A percentile compares a stretch with the other conserved stretches of the same genome.
These are phyloP conservation scores for Geum urbanum DNA, from an alignment of 306 rosid genomes.

Conservation along the genomic window DNA sequence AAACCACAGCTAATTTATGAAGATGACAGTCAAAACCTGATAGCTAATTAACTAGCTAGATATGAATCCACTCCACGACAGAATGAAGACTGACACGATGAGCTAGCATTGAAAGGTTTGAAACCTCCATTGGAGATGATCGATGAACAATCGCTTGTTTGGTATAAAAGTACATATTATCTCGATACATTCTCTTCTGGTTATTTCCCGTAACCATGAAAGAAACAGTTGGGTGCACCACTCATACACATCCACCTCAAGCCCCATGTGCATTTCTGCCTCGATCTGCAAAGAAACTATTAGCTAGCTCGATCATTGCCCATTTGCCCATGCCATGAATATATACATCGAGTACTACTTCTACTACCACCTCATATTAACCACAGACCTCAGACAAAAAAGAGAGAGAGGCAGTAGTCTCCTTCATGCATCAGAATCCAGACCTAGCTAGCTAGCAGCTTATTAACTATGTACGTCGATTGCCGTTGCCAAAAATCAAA, in stretches of 20 bases:
- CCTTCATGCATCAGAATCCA: background rate
- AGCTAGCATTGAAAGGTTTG: background rate
- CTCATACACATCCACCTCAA: background rate
- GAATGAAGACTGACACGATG: too few relatives aligned
- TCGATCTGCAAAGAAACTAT: background rate
- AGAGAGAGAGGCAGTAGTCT: background rate
- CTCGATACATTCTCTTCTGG: conserved; percentile 13
- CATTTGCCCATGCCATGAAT: too few relatives aligned
- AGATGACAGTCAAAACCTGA: conserved; percentile 4
- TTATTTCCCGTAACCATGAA: background rate
- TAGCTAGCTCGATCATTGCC: too few relatives aligned
- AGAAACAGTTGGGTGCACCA: background rate
- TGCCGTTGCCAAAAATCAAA: background rate
- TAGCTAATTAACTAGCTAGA: too few relatives aligned
- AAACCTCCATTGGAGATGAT: background rate
- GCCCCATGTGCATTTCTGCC: conserved; percentile 13
- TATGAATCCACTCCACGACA: too few relatives aligned
- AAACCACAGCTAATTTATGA: background rate
- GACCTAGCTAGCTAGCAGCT: background rate
- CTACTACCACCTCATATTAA: background rate
- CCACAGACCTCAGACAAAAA: background rate
- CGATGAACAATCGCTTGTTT: background rate
- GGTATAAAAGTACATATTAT: background rate
- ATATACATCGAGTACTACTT: background rate
- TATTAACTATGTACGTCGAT: background rate